Percentiles rank a stretch among this genome's conserved stretches.
These are phyloP conservation scores for Syzygium grande DNA, from an alignment of 345 rosid species.

Conservation along the genomic window DNA sequence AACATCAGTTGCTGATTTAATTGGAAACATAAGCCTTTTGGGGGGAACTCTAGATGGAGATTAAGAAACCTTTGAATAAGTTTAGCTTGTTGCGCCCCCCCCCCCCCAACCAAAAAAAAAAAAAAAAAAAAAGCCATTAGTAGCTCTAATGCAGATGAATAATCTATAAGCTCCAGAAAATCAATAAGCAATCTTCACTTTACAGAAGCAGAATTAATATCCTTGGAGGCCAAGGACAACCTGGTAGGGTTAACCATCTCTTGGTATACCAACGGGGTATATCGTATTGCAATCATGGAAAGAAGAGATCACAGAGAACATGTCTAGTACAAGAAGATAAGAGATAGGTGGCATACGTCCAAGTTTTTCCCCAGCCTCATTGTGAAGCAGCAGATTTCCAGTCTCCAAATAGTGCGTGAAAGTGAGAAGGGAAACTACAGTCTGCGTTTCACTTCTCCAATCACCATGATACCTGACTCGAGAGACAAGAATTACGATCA, in stretches of 20 bases:
- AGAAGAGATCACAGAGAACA: neutral
- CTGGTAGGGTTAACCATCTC: neutral
- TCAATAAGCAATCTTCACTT: neutral
- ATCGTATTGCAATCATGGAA: neutral
- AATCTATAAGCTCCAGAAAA: neutral
- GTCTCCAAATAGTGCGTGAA: slow-evolving; percentile 93
- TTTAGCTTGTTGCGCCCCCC: neutral
- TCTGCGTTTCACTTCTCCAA: slow-evolving; percentile 91
- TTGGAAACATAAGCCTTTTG: neutral
- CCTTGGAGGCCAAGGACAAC: neutral
- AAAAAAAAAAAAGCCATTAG: too few relatives aligned
- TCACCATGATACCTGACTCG: slow-evolving; percentile 78
- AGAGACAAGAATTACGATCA: slow-evolving; percentile 1
- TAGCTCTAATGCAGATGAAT: too few relatives aligned
- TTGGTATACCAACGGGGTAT: neutral
- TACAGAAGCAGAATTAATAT: neutral
- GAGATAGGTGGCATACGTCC: slow-evolving; percentile 52
- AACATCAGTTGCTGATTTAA: neutral
- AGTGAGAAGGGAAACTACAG: slow-evolving; percentile 75
- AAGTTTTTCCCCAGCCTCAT: slow-evolving; percentile 67
- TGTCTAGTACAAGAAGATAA: neutral
- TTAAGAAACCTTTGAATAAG: too few relatives aligned
- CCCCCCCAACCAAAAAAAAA: too few relatives aligned
- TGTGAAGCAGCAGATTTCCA: slow-evolving; percentile 64
- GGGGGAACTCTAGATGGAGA: neutral